Conservation (phyloP, 768 basidiomycete genomes). For the Guyanaporus albipodus region DNA sequence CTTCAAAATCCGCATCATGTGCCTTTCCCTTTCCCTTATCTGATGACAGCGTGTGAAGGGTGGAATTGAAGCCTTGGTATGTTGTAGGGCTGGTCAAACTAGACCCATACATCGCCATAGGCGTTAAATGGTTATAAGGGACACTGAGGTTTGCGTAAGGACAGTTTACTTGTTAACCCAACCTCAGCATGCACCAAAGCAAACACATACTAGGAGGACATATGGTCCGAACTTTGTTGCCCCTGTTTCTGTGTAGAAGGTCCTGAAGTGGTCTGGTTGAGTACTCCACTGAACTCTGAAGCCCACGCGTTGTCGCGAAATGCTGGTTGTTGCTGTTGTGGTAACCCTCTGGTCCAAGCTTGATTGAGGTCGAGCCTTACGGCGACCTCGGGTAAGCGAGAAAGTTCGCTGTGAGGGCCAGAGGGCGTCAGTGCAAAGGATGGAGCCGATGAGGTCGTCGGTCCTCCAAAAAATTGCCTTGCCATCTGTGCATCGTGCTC, state of each 20-base stretch:
- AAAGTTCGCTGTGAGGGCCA: conserved; percentile 31
- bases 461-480: conserved; percentile 71
- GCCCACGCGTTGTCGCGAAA: conserved; percentile 47
- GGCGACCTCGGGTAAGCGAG: conserved; percentile 18
- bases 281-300: conserved; percentile 47
- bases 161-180: conserved; percentile 30
- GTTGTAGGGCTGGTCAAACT: conserved; percentile 33
- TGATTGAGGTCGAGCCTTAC: conserved; percentile 41
- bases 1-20: conserved; percentile 75
- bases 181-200: conserved; percentile 3
- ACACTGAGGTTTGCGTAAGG: conserved; percentile 35
- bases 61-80: conserved; percentile 30
- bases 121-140: conserved; percentile 37
- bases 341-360: conserved; percentile 52
- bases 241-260: conserved; percentile 32
- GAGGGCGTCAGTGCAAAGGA: conserved; percentile 35
- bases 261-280: conserved; percentile 17
- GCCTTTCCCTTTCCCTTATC: conserved; percentile 77
- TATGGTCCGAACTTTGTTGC: conserved; percentile 27
- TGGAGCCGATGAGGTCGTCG: conserved; percentile 31
- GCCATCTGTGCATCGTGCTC: conserved; percentile 72
- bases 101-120: conserved; percentile 28
- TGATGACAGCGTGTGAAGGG: conserved; percentile 19
- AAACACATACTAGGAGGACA: neutral
- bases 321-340: conserved; percentile 38